Conservation (phyloP, 2,329 filamentous ascomycete species). For the Aspergillus pseudoviridinutans region DNA sequence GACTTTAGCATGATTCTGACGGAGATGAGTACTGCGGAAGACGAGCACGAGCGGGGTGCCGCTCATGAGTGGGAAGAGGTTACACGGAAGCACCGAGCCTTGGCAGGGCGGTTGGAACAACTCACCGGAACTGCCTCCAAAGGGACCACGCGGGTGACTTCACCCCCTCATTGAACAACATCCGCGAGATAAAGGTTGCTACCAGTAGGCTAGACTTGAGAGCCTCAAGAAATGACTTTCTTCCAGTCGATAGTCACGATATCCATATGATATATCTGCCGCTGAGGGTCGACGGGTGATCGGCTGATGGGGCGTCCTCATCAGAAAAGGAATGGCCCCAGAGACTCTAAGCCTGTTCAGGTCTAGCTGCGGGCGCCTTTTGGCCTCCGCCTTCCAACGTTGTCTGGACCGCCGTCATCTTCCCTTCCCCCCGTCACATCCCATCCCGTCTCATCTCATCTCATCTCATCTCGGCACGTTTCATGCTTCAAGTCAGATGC, state of each 20-base stretch:
- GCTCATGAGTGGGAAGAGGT: slow-evolving; percentile 73
- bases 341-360: slow-evolving; percentile 10
- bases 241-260: no score
- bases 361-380: slow-evolving; percentile 13
- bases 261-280: not conserved
- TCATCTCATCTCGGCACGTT: not conserved
- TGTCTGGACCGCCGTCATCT: slow-evolving; percentile 16
- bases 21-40: slow-evolving; percentile 41
- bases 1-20: slow-evolving; percentile 91
- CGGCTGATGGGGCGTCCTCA: not conserved
- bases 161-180: slow-evolving; percentile 3
- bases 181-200: not conserved
- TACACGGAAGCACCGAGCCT: slow-evolving; percentile 78
- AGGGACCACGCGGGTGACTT: slow-evolving; percentile 13
- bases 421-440: slow-evolving; percentile 3
- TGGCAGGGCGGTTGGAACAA: slow-evolving; percentile 64
- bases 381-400: slow-evolving; percentile 12
- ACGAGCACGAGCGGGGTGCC: slow-evolving; percentile 45
- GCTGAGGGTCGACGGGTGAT: not conserved
- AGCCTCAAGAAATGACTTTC: not conserved
- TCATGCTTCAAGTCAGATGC: not conserved
- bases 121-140: slow-evolving; percentile 28
- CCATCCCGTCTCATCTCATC: not conserved
- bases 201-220: not conserved
- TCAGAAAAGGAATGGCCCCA: slow-evolving; percentile 3